These are phyloP conservation scores for Cryptosporidium baileyi DNA, from an alignment of 169 alveolate species.

Conservation along the genomic window DNA sequence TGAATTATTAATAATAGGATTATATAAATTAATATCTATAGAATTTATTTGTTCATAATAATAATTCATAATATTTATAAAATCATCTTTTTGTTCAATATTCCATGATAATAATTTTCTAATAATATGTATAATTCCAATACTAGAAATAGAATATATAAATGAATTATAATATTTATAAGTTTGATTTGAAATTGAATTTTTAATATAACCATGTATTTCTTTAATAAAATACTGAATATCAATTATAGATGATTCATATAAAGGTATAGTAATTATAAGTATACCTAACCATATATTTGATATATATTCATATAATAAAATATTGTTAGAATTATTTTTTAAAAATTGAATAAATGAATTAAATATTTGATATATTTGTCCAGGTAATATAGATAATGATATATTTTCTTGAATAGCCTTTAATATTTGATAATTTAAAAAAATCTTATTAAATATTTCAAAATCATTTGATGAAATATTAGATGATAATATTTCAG, in stretches of 20 bases:
- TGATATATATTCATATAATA: neutral
- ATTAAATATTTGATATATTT: neutral
- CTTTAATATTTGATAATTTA: neutral
- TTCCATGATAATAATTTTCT: slow-evolving; percentile 46
- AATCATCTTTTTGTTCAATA: neutral
- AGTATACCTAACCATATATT: slow-evolving; percentile 42
- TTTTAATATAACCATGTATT: neutral
- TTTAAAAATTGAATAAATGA: slow-evolving; percentile 6
- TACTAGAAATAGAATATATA: neutral
- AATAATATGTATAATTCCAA: slow-evolving; percentile 22
- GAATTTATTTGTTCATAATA: neutral
- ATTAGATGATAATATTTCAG: neutral
- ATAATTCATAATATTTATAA: neutral
- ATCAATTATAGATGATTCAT: neutral
- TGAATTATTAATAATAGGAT: neutral
- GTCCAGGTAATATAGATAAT: slow-evolving; percentile 11
- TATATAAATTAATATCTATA: neutral
- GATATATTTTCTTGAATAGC: neutral
- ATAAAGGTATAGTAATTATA: neutral
- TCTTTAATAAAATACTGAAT: neutral
- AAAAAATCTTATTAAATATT: neutral
- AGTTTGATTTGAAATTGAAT: neutral
- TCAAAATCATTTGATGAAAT: neutral
- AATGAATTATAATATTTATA: neutral
- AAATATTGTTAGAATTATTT: neutral